These are phyloP conservation scores for Penicillium paradoxum DNA, from an alignment of 495 filamentous ascomycete genomes.

Conservation along the genomic window DNA sequence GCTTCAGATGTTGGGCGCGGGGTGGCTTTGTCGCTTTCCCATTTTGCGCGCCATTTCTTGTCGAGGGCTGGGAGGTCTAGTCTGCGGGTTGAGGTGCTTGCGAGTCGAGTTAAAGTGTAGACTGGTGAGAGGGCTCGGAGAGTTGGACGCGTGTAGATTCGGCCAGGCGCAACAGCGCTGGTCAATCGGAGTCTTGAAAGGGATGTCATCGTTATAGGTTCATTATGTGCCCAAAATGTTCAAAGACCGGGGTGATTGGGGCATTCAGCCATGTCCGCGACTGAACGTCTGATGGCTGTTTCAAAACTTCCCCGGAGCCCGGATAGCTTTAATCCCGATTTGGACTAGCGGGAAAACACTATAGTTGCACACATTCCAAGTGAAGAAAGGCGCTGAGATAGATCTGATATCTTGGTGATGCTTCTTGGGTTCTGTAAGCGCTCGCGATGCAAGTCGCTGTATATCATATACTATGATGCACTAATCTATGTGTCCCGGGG, in stretches of 20 bases:
- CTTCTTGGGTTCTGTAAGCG: neutral
- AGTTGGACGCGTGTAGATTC: conserved; percentile 17
- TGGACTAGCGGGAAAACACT: conserved; percentile 19
- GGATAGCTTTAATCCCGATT: conserved; percentile 20
- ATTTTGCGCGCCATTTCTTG: conserved; percentile 66
- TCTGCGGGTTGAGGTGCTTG: conserved; percentile 25
- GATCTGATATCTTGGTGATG: neutral
- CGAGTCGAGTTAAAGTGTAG: conserved; percentile 14
- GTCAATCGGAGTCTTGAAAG: conserved; percentile 29
- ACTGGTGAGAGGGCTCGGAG: conserved; percentile 12
- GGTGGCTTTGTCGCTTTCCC: conserved; percentile 31
- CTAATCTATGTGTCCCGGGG: neutral
- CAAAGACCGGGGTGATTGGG: neutral
- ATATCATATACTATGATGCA: conserved; percentile 6
- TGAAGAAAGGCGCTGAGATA: neutral
- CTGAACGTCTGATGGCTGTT: conserved; percentile 1
- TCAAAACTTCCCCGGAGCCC: conserved; percentile 24
- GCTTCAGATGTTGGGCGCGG: conserved; percentile 7
- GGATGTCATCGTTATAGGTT: conserved; percentile 23
- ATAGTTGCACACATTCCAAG: neutral
- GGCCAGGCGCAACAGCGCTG: conserved; percentile 17
- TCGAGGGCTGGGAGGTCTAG: conserved; percentile 65
- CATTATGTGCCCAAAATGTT: conserved; percentile 7
- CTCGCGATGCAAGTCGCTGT: neutral
- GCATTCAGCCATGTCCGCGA: neutral